These are phyloP conservation scores for Thymus mandschuricus DNA, from an alignment of 257 asterid genomes.

Conservation along the genomic window DNA sequence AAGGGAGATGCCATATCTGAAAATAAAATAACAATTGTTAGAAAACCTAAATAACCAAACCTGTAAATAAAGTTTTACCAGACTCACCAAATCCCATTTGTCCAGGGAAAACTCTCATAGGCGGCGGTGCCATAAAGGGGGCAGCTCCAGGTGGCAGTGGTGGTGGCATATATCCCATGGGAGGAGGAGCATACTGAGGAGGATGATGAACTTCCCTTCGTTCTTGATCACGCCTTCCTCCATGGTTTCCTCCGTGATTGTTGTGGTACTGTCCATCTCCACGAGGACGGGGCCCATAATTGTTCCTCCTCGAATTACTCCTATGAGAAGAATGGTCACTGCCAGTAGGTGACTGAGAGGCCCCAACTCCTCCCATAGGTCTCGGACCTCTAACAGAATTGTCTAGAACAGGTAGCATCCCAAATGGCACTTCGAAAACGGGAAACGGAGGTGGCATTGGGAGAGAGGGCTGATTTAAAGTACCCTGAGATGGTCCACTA, in stretches of 20 bases:
- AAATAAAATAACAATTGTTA: constrained; percentile 24
- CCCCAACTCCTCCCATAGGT: constrained; percentile 51
- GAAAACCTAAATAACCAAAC: constrained; percentile 12
- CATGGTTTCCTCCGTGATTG: constrained; percentile 68
- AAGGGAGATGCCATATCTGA: constrained; percentile 65
- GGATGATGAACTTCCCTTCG: constrained; percentile 67
- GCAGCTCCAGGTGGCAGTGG: constrained; percentile 63
- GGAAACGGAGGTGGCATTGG: constrained; percentile 67
- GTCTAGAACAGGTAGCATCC: constrained; percentile 58
- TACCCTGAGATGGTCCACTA: constrained; percentile 55
- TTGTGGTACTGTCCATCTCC: constrained; percentile 74
- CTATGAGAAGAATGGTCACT: constrained; percentile 62
- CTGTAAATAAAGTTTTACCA: constrained; percentile 3
- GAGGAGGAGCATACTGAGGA: constrained; percentile 57
- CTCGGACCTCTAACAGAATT: constrained; percentile 56
- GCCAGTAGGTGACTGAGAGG: constrained; percentile 47
- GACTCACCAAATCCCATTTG: constrained; percentile 72
- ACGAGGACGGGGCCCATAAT: constrained; percentile 69
- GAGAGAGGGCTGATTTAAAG: constrained; percentile 51
- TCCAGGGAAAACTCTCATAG: constrained; percentile 53
- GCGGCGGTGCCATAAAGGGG: constrained; percentile 55
- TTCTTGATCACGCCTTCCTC: constrained; percentile 73
- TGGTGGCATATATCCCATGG: constrained; percentile 54
- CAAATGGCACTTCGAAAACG: constrained; percentile 45
- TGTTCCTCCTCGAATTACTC: constrained; percentile 61